Conservation (phyloP, 768 basidiomycete genomes). For the Pulveroboletus sp. region DNA sequence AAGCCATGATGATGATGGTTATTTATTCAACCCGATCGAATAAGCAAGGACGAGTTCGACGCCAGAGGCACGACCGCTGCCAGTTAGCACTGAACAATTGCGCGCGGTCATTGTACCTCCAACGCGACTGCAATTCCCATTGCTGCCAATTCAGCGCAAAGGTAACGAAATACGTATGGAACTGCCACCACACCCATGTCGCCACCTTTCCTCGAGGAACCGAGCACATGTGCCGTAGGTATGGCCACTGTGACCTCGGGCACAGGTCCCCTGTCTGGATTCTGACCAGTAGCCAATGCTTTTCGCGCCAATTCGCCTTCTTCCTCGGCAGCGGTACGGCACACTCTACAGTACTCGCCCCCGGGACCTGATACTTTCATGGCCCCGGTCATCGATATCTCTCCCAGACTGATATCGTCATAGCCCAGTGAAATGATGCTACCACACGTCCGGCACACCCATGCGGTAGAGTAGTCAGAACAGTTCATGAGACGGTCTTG, state of each 20-base stretch:
- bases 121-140: constrained; percentile 95
- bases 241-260: constrained; percentile 63
- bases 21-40: neutral
- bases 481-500: constrained; percentile 99
- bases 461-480: constrained; percentile 98
- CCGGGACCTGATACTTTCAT: constrained; percentile 65
- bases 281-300: constrained; percentile 54
- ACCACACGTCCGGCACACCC: constrained; percentile 97
- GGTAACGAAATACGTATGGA: constrained; percentile 91
- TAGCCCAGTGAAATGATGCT: constrained; percentile 95
- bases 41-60: neutral
- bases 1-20: neutral
- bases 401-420: constrained; percentile 78
- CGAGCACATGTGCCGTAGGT: constrained; percentile 62
- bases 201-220: constrained; percentile 57
- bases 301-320: constrained; percentile 59
- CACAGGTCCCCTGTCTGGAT: constrained; percentile 36
- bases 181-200: constrained; percentile 94
- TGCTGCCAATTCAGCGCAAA: constrained; percentile 94
- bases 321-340: constrained; percentile 66
- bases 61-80: neutral
- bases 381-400: constrained; percentile 46
- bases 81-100: too few species aligned
- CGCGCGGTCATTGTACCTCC: constrained; percentile 51
- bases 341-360: constrained; percentile 96